Evolutionary conservation across 805 yeast species (phyloP), one percentile per base, ranked within the genome.

Genomic region (Hanseniaspora mollemarum): DNA sequence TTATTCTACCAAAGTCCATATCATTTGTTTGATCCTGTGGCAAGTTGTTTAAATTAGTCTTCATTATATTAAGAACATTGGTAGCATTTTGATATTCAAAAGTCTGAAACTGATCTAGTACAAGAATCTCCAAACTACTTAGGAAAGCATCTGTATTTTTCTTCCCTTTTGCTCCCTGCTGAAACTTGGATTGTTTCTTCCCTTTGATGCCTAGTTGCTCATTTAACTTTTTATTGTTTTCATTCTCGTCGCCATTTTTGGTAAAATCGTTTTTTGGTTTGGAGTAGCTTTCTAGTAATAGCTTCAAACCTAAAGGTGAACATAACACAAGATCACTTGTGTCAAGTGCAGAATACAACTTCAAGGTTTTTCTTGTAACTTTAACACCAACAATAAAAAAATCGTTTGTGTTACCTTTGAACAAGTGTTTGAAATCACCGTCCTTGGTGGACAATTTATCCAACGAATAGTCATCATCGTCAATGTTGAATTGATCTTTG

Each of bases 31-130:
- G 80, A 46, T 81, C 77, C 55, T 77, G 76, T 5, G 97, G 97
- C 42, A 87, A 77, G 51, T 73, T 69, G 65, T 88, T 87, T 52
- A 87, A 57, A 61, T 81, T 79, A 55, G 79, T 78, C 57, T 81
- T 69, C n/a, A 83, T 66, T 5, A 80, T 74, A 15, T 80, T 79
- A 28, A 64, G 65, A 8, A 92, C 73, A 66, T 90, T 95, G 33
- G 83, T 83, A 88, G 96, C 83, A 60, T 88, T 87, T 66, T 92
- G 98, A 83, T 83, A 83, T 60, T 85, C 83, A 56, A 88, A 71
- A 28, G 87, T 84, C 60, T 87, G 87, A 12, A 92, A 78, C 59
- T 84, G 85, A 65, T 92, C 98, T 36, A 87, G 66, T 18, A 88
- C 67, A 45, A 82, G 65, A 3, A 92, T 64, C 64, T 92, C 98